Base-by-base conservation (phyloP, 768 basidiomycete genomes). In the Tricholoma terreum region DNA sequence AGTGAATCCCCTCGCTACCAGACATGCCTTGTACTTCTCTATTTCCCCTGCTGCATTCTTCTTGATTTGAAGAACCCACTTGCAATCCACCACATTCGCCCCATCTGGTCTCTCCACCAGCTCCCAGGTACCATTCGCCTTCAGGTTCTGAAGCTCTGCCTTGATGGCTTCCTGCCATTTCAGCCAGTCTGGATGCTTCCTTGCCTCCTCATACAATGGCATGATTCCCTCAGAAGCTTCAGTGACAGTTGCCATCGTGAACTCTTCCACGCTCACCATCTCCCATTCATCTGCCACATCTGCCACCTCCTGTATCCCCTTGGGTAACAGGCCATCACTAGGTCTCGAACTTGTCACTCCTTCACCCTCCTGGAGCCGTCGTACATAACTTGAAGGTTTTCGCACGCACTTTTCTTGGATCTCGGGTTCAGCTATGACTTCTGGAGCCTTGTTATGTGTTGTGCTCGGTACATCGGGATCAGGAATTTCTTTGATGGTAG, bases 21-120 rank as follows among this genome's bases (percentile, higher is more conserved):
- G 62, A n/a, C 66, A 50, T 33, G 67, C 64, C 57, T 80, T 80
- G 66, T 72, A 69, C 19, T 62, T 40, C n/a, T 55, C 42, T 15
- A 71, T 65, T 0, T 63, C 40, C 11, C 64, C 66, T 12, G 56
- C 54, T 1, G 60, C 51, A 43, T 63, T 61, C 2, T 55, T 57
- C 58, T 71, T 71, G 10, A 22, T 24, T 21, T 56, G 45, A 5
- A 67, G 48, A 15, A 65, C 63, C 48, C 52, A 62, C 4, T 50
- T 35, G 31, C 60, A 43, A 9, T 31, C 40, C 19, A 68, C 63
- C 15, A 63, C 42, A 40, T 65, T 66, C 55, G 56, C 50, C 31
- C 61, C 50, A 10, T 19, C n/a, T 4, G 62, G 65, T 1, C 15
- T 22, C 11, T 57, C 35, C 2, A 63, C 52, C 5, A 64, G 51